Evolutionary conservation across 768 basidiomycete species (phyloP), one percentile per base, ranked within the genome.

Genomic region (Leccinum broughii): DNA sequence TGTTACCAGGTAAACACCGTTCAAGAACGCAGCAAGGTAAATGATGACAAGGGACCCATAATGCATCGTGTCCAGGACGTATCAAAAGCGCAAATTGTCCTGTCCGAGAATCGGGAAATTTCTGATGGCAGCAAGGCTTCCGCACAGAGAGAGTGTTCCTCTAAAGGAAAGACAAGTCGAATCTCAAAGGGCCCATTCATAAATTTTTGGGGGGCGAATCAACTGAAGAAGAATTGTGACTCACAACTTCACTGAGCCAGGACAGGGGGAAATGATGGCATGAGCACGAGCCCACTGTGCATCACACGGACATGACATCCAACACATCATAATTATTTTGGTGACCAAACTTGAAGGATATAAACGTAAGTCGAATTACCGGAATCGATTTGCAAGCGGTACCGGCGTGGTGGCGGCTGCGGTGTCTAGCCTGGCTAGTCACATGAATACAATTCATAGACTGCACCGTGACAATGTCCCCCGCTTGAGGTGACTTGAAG

Each of bases 241-340:
- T 28, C 41, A 39, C 30, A 28, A 35, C 39, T 51, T 66, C 49
- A 58, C 49, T 28, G 44, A 62, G 26, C 53, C 54, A 49, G 15
- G 41, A 54, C 22, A 37, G 26, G 54, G 34, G 30, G 22, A 48
- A 54, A 61, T 60, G 44, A 46, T 46, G 54, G 48, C 56, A 53
- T 22, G 30, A 61, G 39, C 53, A 34, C 54, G 35, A 60, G 52
- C 41, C 49, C 57, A 54, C n/a, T 46, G 57, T 61, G 54, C 30
- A 30, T 30, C 54, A 62, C 65, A 61, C 70, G 69, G 70, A 72
- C 57, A 72, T 70, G 68, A 72, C 70, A 62, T 59, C 24, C 61
- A 69, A 37, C 58, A 59, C 58, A 57, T 66, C 50, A 37, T 54
- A 44, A 55, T 46, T 58, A 37, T 44, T 58, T 57, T 32, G 51